Evolutionary conservation across 2,329 filamentous ascomycete species (phyloP).

Genomic region (Fusarium fujikuroi): DNA sequence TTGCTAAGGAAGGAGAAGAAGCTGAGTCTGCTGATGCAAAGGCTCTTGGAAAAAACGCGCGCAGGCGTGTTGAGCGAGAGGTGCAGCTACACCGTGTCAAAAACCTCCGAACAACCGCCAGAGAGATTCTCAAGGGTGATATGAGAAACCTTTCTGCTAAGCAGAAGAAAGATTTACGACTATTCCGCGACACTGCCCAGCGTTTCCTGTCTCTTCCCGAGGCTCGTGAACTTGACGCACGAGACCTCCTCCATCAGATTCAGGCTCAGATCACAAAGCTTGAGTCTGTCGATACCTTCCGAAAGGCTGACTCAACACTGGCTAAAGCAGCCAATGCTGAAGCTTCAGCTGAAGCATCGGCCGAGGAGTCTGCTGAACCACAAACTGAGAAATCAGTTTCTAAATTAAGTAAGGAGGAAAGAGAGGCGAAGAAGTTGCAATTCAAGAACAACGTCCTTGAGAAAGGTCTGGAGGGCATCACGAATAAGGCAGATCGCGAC

Average conservation of each 20-base stretch:
- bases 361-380: slow-evolving; percentile 23
- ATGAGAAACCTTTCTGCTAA: slow-evolving; percentile 68
- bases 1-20: slow-evolving; percentile 37
- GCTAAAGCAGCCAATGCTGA: background rate
- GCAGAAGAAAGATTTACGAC: slow-evolving; percentile 79
- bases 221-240: slow-evolving; percentile 43
- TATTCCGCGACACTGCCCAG: slow-evolving; percentile 74
- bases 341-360: background rate
- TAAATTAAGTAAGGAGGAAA: slow-evolving; percentile 28
- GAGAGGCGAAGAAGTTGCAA: slow-evolving; percentile 33
- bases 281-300: slow-evolving; percentile 47
- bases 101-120: slow-evolving; percentile 47
- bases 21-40: slow-evolving; percentile 35
- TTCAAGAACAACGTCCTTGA: slow-evolving; percentile 49
- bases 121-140: slow-evolving; percentile 54
- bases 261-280: slow-evolving; percentile 49
- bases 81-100: slow-evolving; percentile 39
- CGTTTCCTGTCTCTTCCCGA: slow-evolving; percentile 63
- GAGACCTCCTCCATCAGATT: slow-evolving; percentile 48
- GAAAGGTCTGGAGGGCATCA: slow-evolving; percentile 50
- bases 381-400: slow-evolving; percentile 17
- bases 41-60: slow-evolving; percentile 20
- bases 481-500: slow-evolving; percentile 47
- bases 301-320: slow-evolving; percentile 42
- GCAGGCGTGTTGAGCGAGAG: slow-evolving; percentile 40